Evolutionary conservation across 2,329 filamentous ascomycete genomes (phyloP).

Genomic region (Colletotrichum melonis): DNA sequence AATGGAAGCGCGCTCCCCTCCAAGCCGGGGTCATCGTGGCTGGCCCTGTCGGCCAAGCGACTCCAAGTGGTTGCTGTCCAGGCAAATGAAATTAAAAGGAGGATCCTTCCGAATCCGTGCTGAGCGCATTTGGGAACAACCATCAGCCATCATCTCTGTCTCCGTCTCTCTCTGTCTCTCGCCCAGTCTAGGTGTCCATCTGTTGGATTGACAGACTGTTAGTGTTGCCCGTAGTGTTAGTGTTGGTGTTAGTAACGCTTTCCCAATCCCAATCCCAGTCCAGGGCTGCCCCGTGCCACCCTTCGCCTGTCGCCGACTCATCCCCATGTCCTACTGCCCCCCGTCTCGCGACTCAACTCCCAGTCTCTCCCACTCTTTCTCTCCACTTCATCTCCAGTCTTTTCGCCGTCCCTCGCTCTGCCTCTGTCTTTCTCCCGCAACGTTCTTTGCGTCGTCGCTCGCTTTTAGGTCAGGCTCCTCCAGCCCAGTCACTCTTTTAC

Average conservation of each 20-base stretch:
- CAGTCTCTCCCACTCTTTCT: conserved; percentile 17
- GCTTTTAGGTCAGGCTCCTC: conserved; percentile 32
- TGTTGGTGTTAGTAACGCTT: background rate
- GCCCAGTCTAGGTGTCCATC: background rate
- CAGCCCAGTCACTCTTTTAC: conserved; percentile 29
- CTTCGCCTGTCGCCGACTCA: background rate
- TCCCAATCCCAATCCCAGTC: no score
- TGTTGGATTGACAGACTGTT: background rate
- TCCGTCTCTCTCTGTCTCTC: background rate
- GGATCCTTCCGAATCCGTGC: conserved; percentile 34
- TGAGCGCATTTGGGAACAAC: conserved; percentile 7
- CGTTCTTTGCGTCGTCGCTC: conserved; percentile 20
- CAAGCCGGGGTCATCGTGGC: conserved; percentile 20
- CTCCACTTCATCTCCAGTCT: conserved; percentile 34
- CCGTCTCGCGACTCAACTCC: conserved; percentile 24
- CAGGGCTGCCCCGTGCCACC: conserved; percentile 13
- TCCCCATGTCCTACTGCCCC: background rate
- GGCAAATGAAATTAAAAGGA: conserved; percentile 36
- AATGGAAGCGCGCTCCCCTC: background rate
- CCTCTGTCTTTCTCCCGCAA: conserved; percentile 25
- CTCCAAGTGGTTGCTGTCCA: conserved; percentile 17
- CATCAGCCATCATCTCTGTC: background rate
- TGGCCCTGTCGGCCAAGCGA: conserved; percentile 19
- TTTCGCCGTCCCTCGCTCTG: conserved; percentile 31
- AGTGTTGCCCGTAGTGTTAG: background rate